phyloP scores from a whole-genome alignment of 352 stramenopile genomes.

The Phytophthora citricola region DNA sequence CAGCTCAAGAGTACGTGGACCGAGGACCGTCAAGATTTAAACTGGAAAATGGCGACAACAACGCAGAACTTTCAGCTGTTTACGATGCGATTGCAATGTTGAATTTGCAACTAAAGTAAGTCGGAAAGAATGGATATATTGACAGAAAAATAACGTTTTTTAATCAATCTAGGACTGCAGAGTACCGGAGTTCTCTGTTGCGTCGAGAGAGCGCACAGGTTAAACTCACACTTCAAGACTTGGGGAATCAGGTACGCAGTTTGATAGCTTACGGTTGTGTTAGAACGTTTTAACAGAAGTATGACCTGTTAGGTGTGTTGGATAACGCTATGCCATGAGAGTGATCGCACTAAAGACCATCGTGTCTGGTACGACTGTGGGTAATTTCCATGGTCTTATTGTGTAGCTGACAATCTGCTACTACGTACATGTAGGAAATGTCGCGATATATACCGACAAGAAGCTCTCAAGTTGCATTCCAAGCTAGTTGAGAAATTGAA shows the following conservation, averaged over 20 bases:
- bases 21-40: slow-evolving; percentile 20
- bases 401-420: not conserved
- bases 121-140: not conserved
- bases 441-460: slow-evolving; percentile 32
- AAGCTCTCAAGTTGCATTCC: slow-evolving; percentile 14
- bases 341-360: slow-evolving; percentile 26
- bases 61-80: slow-evolving; percentile 12
- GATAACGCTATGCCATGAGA: slow-evolving; percentile 25
- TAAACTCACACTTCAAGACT: slow-evolving; percentile 17
- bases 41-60: not conserved
- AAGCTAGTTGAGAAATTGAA: slow-evolving; percentile 19
- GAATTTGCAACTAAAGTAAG: slow-evolving; percentile 34
- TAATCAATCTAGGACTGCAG: slow-evolving; percentile 6
- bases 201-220: slow-evolving; percentile 25
- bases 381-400: not conserved
- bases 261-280: not conserved
- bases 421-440: slow-evolving; percentile 26
- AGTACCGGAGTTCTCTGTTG: slow-evolving; percentile 11
- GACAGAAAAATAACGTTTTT: not conserved
- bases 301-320: slow-evolving; percentile 26
- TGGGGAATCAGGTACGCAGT: slow-evolving; percentile 27
- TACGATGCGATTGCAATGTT: slow-evolving; percentile 38
- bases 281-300: not conserved
- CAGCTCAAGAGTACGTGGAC: slow-evolving; percentile 18
- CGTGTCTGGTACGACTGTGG: slow-evolving; percentile 28